These are phyloP conservation scores for Epichloe hybrida DNA, from an alignment of 2,329 filamentous ascomycete genomes.

Conservation along the genomic window DNA sequence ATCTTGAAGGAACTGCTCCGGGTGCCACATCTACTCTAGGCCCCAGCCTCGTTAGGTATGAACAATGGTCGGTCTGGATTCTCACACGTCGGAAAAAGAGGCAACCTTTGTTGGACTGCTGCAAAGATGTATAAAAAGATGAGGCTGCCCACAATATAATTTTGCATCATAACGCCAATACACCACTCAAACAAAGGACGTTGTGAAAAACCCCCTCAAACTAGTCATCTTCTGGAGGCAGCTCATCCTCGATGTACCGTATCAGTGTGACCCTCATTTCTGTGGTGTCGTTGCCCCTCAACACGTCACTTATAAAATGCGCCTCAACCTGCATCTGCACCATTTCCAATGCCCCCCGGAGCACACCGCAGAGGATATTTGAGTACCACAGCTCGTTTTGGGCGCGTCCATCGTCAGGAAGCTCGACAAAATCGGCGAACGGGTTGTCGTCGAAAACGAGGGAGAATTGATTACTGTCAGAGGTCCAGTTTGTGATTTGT, in stretches of 20 bases:
- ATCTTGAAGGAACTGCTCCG: background rate
- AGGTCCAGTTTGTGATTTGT: conserved; percentile 87
- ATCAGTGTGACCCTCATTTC: conserved; percentile 92
- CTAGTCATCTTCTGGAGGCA: conserved; percentile 92
- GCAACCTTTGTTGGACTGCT: too few relatives aligned
- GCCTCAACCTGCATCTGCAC: conserved; percentile 99
- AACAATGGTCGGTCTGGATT: too few relatives aligned
- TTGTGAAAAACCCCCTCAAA: background rate
- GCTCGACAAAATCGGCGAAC: conserved; percentile 89
- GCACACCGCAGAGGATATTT: conserved; percentile 87
- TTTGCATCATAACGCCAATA: background rate
- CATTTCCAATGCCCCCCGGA: conserved; percentile 90
- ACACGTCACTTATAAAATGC: conserved; percentile 86
- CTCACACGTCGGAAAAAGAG: too few relatives aligned
- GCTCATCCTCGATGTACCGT: conserved; percentile 91
- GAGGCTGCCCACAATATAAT: too few relatives aligned
- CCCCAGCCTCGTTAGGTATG: too few relatives aligned
- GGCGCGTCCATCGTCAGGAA: conserved; percentile 87
- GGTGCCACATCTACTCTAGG: too few relatives aligned
- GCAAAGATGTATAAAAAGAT: too few relatives aligned
- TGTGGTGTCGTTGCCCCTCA: conserved; percentile 88
- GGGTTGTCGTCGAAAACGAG: conserved; percentile 95
- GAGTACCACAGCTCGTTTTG: conserved; percentile 98
- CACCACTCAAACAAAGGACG: background rate
- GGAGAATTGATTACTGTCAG: conserved; percentile 91